Evolutionary conservation across 2,329 filamentous ascomycete species (phyloP), one percentile per base, ranked within the genome.

Genomic region (Thermomyces lanuginosus): DNA sequence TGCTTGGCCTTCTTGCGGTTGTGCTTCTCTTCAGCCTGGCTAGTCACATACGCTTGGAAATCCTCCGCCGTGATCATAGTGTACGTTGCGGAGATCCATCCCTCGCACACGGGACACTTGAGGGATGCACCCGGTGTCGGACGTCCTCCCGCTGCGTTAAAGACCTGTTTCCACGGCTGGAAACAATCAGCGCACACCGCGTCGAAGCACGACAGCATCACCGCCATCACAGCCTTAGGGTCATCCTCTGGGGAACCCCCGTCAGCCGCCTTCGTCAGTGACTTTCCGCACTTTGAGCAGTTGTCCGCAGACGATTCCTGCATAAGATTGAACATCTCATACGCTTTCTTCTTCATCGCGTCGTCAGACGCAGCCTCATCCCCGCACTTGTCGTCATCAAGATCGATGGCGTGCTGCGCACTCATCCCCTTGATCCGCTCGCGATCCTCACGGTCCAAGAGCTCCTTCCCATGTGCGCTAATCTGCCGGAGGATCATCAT

Each of bases 391-490:
- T 61, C 56, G 4, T 66, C 64, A 34, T 89, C 83, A 12, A 95
- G 65, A 39, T 91, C 79, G 42, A 98, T 92, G 2, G 89, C 80
- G 36, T 81, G 81, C 20, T 81, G 75, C 6, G 72, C 72, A n/a
- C 74, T 82, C 51, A 81, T 66, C 13, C 84, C 86, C 45, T 83
- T 76, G 26, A 86, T 70, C 3, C 77, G 63, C 38, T 76, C 72
- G 23, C 92, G 59, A 42, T 95, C 86, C 11, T 86, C 76, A 18
- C 84, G 72, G 30, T 74, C 80, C 2, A 98, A 64, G 5, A 98
- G 66, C 33, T 95, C 86, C 37, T 77, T 78, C n/a, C 89, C 89
- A 47, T 93, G 86, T 1, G 84, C 89, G 45, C 84, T 93, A 27
- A 95, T 77, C 21, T 92, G 65, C 6, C 89, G 79, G 10, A 98